Base-by-base conservation (phyloP, 805 yeast species). In the Candida quercuum region DNA sequence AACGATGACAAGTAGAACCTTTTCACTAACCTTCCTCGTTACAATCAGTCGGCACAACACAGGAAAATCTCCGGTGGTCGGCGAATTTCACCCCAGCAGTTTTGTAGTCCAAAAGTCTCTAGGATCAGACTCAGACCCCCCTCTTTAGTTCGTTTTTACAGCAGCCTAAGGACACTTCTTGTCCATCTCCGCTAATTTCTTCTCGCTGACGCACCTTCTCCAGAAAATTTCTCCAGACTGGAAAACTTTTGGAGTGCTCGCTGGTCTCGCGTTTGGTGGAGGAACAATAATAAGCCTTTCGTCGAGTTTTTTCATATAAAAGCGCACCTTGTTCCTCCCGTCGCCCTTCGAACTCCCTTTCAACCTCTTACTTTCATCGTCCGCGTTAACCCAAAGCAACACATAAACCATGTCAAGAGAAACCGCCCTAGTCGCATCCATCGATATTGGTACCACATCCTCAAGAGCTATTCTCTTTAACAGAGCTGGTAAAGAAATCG, bases 391-490 rank as follows among this genome's bases (percentile, higher is more conserved):
- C 30, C 8, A 7, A 3, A 22, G 28, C 19, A 14, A 28, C 33
- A 5, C 20, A 15, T 7, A 11, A 15, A 45, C 42, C 37, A 51
- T 50, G 54, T 38, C 57, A 14, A 54, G 57, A 54, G 57, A 52
- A 28, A 43, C 48, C 6, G 38, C 45, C 31, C 33, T 54, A 34
- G 40, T 86, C 35, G 88, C 86, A 13, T 76, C 94, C 39, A 78
- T 87, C 30, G 96, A 87, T 60, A 86, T 81, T 33, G 97, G 97
- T 28, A 88, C 97, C 20, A 88, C 96, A 2, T 85, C 95, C 16
- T 85, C 96, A 17, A 72, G 98, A 51, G 89, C 85, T 29, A 89
- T 89, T 42, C 69, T 87, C 34, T 91, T 89, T 64, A 69, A 77
- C 52, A 72, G 72, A 45, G 66, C 67, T 29, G 95, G 96, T 30